Evolutionary conservation across 1,284 basidiomycete species (phyloP), one percentile per base, ranked within the genome.

Genomic region (Ceratobasidium sp.): DNA sequence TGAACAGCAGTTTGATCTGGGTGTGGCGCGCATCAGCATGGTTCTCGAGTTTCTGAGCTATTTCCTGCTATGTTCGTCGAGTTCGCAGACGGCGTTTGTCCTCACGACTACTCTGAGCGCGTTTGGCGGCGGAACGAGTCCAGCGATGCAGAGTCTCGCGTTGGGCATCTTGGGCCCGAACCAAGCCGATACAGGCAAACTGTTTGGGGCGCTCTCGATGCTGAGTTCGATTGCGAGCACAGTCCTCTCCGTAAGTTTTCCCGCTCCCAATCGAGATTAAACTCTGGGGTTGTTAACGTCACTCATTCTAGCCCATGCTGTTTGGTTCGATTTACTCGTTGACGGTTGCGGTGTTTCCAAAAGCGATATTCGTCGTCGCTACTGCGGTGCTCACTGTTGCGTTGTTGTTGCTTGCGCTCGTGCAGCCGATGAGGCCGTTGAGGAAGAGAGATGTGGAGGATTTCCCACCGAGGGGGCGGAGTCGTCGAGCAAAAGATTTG

Each of bases 1-100:
- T 34, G 90, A 90, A 78, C 91, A 93, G 79, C 82, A 83, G 22
- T 93, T 93, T 78, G 92, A 94, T 81, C 83, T 92, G 1, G 78
- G 83, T 5, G 81, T 93, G 51, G 84, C 89, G 37, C 85, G 86
- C 39, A 82, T 83, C 59, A 92, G 90, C 7, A 83, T 93, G 75
- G 76, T 88, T 54, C 78, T 92, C 74, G 92, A 93, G 75, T 83
- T 91, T 46, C 74, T 88, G n/a, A 88, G 90, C 0, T 87, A 92
- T 78, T 83, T 90, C 29, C 87, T 92, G 49, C 79, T 87, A 0
- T 77, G 89, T 22, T 81, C 85, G 1, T 86, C 90, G 0, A 81
- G 79, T 0, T 76, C 79, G 24, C 74, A 79, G 19, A 80, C 79
- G 31, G 77, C 80, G 58, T 92, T 92, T 79, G 83, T 89, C 4